Base-by-base conservation (phyloP, 2,329 filamentous ascomycete genomes). In the Penicillium sp. region DNA sequence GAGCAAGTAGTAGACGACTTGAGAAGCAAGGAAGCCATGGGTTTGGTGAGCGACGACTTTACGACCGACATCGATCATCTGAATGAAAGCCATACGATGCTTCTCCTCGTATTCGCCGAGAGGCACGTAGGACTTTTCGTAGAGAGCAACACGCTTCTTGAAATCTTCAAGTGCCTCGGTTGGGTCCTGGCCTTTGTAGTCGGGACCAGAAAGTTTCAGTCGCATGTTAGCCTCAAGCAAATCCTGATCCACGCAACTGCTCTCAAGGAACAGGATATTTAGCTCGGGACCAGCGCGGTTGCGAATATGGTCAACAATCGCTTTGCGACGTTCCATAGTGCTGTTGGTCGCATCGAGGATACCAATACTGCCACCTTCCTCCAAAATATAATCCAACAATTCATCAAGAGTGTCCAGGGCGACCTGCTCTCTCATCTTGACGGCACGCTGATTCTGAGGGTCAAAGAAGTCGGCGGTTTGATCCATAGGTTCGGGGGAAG, bases 301-400 rank as follows among this genome's bases (percentile, higher is more conserved):
- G 61, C 87, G 86, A 62, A 97, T 88, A 58, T 82, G 85, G 53
- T 91, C 80, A 61, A 95, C 88, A 48, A 98, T 80, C 24, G 86
- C 78, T 69, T 91, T 84, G 43, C 93, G 82, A 33, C 93, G 84
- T 55, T 88, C 80, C 43, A 95, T 78, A 0, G 93, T 98, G 72
- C 90, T 96, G 73, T 98, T 98, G 7, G 93, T 98, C 7, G 93
- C 93, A 70, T 98, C 93, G 12, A 98, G 80, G 55, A 98, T 97
- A 33, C 93, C 93, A 9, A 97, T 88, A 28, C 89, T 87, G 41
- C 93, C 93, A 26, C 85, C 88, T 47, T 83, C 77, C 22, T 83
- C 76, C 31, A 97, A 75, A 10, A 98, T 82, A 67, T 95, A 98
- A 60, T 95, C 85, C 41, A 98, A 72, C 8, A 97, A 76, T 64